Evolutionary conservation across 2,329 filamentous ascomycete genomes (phyloP).

Genomic region (Clarireedia homoeocarpa): DNA sequence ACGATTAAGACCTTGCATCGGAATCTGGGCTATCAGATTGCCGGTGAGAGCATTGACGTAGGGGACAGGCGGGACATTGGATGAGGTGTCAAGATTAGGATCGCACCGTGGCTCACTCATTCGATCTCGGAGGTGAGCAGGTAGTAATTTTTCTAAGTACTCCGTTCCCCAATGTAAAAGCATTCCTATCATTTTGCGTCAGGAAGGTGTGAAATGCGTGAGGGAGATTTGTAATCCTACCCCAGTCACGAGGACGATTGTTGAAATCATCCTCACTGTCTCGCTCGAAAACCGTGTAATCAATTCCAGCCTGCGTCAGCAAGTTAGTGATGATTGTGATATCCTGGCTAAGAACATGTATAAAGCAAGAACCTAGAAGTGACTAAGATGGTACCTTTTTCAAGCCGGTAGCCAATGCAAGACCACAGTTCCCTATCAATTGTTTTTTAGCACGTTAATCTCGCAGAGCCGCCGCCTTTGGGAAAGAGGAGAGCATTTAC

Average conservation of each 20-base stretch:
- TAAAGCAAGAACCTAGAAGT: neutral
- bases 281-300: neutral
- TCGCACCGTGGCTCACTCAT: neutral
- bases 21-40: neutral
- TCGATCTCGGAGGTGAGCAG: neutral
- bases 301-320: neutral
- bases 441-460: neutral
- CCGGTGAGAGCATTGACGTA: neutral
- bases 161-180: neutral
- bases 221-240: neutral
- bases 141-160: neutral
- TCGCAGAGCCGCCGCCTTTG: neutral
- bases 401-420: neutral
- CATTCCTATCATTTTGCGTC: neutral
- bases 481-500: neutral
- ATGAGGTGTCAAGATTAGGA: neutral
- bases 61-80: neutral
- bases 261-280: neutral
- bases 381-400: neutral
- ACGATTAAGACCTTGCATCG: neutral
- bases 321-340: neutral
- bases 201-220: neutral
- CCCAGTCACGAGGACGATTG: neutral
- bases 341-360: too few species aligned
- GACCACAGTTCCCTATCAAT: neutral